phyloP scores from a whole-genome alignment of 331 rosid species.

The Rhamnella rubrinervis region DNA sequence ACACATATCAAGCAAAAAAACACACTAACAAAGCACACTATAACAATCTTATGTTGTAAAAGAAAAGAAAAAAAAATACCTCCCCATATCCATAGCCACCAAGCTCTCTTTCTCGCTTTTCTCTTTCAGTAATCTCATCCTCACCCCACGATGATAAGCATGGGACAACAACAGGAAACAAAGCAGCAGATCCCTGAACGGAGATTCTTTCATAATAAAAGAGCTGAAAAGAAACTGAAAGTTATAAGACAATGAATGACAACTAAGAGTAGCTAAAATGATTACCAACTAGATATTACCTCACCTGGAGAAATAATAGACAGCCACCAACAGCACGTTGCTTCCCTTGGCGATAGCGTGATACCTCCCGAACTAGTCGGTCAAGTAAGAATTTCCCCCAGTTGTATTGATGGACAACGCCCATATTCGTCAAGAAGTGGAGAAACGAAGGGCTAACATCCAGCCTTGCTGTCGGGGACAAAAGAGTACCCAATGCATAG shows the following conservation, averaged over 20 bases:
- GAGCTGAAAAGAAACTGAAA: constrained; percentile 22
- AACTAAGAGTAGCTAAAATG: neutral
- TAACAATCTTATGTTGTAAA: neutral
- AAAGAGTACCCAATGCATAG: constrained; percentile 41
- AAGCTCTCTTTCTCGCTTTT: constrained; percentile 37
- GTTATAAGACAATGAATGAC: neutral
- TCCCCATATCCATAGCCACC: constrained; percentile 46
- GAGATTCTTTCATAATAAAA: constrained; percentile 42
- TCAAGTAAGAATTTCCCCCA: constrained; percentile 47
- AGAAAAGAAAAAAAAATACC: constrained; percentile 10
- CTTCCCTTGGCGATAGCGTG: constrained; percentile 42
- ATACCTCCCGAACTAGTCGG: constrained; percentile 36
- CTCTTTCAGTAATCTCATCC: constrained; percentile 44
- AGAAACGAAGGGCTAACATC: constrained; percentile 48
- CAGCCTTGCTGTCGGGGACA: constrained; percentile 47
- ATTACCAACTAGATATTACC: neutral
- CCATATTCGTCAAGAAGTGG: constrained; percentile 39
- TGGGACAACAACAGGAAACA: constrained; percentile 23
- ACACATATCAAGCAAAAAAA: no score
- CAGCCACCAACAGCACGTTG: constrained; percentile 48
- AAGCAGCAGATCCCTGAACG: constrained; percentile 22
- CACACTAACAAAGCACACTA: no score
- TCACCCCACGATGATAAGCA: constrained; percentile 43
- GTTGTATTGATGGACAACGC: constrained; percentile 38
- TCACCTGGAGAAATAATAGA: constrained; percentile 45